Percentiles rank a stretch among this genome's conserved stretches.
These are phyloP conservation scores for Myriosclerotinia duriaeana DNA, from an alignment of 2,329 filamentous ascomycete genomes.

Conservation along the genomic window DNA sequence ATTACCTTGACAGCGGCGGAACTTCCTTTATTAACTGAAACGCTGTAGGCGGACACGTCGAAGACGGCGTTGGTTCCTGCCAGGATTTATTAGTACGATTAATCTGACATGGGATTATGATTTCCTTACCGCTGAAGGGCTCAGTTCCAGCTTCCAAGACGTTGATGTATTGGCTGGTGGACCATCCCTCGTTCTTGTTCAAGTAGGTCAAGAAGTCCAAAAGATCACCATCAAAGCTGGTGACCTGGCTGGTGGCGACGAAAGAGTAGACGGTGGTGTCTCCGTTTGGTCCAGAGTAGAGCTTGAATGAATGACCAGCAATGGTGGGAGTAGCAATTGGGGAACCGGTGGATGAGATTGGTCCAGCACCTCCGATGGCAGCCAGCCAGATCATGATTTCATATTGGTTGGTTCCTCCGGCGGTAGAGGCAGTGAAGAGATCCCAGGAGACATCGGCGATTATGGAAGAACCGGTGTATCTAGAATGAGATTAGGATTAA, in stretches of 20 bases:
- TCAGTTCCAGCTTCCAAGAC: slow-evolving; percentile 57
- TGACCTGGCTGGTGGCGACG: slow-evolving; percentile 48
- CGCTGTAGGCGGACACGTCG: slow-evolving; percentile 16
- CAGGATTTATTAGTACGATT: neutral
- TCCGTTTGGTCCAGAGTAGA: slow-evolving; percentile 60
- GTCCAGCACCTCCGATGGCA: slow-evolving; percentile 56
- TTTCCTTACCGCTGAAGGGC: slow-evolving; percentile 48
- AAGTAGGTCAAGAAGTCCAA: slow-evolving; percentile 59
- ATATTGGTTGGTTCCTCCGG: slow-evolving; percentile 51
- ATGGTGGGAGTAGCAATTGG: slow-evolving; percentile 55
- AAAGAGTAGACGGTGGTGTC: slow-evolving; percentile 62
- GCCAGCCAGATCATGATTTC: slow-evolving; percentile 67
- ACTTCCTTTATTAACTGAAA: slow-evolving; percentile 8
- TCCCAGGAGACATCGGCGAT: slow-evolving; percentile 62
- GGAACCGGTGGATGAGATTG: slow-evolving; percentile 54
- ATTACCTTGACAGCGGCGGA: neutral
- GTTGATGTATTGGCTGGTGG: slow-evolving; percentile 52
- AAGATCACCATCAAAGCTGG: slow-evolving; percentile 57
- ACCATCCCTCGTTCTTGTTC: slow-evolving; percentile 48
- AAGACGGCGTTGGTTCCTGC: slow-evolving; percentile 16
- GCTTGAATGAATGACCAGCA: slow-evolving; percentile 54
- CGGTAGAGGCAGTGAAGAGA: slow-evolving; percentile 54
- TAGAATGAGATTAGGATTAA: slow-evolving; percentile 15
- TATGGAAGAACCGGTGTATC: slow-evolving; percentile 51
- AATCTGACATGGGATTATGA: too few species aligned